These are phyloP conservation scores for Psilocybe tampanensis DNA, from an alignment of 768 basidiomycete genomes.

Conservation along the genomic window DNA sequence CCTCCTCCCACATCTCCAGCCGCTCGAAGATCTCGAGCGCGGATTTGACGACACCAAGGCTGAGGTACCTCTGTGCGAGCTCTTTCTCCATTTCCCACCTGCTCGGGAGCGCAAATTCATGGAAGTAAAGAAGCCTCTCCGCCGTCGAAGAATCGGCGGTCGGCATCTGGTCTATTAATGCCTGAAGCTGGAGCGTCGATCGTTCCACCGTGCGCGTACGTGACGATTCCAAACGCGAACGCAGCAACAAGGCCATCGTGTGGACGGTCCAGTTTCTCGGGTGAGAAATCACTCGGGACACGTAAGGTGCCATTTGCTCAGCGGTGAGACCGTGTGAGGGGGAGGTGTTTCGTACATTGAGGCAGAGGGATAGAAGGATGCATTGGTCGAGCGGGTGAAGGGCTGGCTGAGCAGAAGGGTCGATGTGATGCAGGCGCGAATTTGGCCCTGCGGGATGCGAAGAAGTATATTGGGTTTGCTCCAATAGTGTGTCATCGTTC, in stretches of 20 bases:
- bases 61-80: conserved; percentile 80
- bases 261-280: conserved; percentile 95
- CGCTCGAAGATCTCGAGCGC: conserved; percentile 94
- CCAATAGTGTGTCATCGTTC: conserved; percentile 96
- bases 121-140: conserved; percentile 81
- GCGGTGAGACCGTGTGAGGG: conserved; percentile 88
- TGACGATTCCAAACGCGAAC: conserved; percentile 86
- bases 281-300: conserved; percentile 85
- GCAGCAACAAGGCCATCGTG: conserved; percentile 93
- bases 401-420: conserved; percentile 83
- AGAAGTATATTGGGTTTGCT: conserved; percentile 90
- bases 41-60: conserved; percentile 85
- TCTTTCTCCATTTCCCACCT: conserved; percentile 95
- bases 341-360: conserved; percentile 88
- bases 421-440: conserved; percentile 65
- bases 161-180: conserved; percentile 96
- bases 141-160: conserved; percentile 73
- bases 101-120: conserved; percentile 80
- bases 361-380: conserved; percentile 87
- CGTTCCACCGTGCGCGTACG: conserved; percentile 94
- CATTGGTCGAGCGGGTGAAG: conserved; percentile 94
- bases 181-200: conserved; percentile 89
- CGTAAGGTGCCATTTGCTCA: conserved; percentile 93
- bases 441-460: conserved; percentile 51
- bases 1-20: conserved; percentile 99